Base-by-base conservation (phyloP, 2,329 filamentous ascomycete genomes). In the Talaromyces sp. region DNA sequence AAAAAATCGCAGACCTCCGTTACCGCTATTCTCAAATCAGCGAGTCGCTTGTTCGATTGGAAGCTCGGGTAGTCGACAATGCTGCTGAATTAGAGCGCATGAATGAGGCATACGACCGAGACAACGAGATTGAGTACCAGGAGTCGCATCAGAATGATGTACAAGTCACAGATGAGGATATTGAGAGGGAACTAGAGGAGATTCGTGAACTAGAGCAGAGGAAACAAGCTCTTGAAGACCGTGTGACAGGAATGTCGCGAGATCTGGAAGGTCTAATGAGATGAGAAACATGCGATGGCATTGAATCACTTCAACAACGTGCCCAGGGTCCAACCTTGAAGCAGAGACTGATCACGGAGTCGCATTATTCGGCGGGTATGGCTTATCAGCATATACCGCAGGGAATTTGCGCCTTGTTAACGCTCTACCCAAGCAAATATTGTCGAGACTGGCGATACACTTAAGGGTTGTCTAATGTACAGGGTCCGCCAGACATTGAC, bases 41-140 rank as follows among this genome's bases (percentile, higher is more conserved):
- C 37, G 87, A 87, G 57, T 97, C 93, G 24, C 82, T 95, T 72
- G 86, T 85, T 11, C 90, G 92, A 70, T 93, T 97, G 72, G 93
- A 98, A 78, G 83, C 84, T 13, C 88, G 89, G 63, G 91, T 98
- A 1, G 85, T 87, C 8, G 88, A 90, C 72, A 94, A 97, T 79
- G 84, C 87, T 11, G 85, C 87, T 65, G 87, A 92, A 71, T 76
- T 98, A 67, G 88, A 89, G 65, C 84, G 84, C 65, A 88, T 94
- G 83, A 93, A 93, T 70, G 76, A 79, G 22, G 80, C 81, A 82
- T 83, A 87, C 45, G 83, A 84, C 1, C 83, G 84, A 1, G 83
- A 88, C 13, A 79, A 83, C 4, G 83, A 85, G 2, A 80, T 83
- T 0, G 81, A 83, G 3, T 79, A 80, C 1, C 70, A 70, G 6